phyloP scores from a whole-genome alignment of 805 yeast species.

The Saccharomycopsis schoenii region DNA sequence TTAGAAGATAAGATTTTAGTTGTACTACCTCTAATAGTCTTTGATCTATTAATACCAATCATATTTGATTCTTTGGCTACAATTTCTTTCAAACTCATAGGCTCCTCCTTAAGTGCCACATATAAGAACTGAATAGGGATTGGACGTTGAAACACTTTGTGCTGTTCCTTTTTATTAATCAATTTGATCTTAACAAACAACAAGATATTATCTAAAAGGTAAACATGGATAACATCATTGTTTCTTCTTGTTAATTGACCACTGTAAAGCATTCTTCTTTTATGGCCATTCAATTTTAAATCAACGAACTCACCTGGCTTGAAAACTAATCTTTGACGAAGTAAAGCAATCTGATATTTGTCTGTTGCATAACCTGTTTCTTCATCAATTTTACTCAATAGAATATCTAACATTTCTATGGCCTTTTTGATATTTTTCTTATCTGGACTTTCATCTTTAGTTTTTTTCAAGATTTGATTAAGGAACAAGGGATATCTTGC shows the following conservation, averaged over 20 bases:
- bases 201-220: conserved; percentile 79
- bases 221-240: conserved; percentile 75
- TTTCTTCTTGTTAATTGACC: conserved; percentile 67
- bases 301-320: conserved; percentile 79
- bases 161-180: conserved; percentile 83
- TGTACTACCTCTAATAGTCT: neutral
- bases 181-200: conserved; percentile 78
- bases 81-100: conserved; percentile 45
- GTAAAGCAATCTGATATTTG: conserved; percentile 76
- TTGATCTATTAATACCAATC: neutral
- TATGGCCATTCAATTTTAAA: conserved; percentile 72
- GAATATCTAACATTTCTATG: conserved; percentile 61
- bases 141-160: conserved; percentile 84
- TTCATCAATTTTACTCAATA: conserved; percentile 65
- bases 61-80: conserved; percentile 24
- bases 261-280: conserved; percentile 69
- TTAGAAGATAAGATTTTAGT: neutral
- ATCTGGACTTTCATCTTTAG: conserved; percentile 69
- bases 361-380: conserved; percentile 94
- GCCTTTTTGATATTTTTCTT: conserved; percentile 60
- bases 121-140: conserved; percentile 70
- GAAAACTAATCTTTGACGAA: conserved; percentile 76
- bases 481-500: conserved; percentile 86
- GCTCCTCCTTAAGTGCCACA: conserved; percentile 69
- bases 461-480: conserved; percentile 72